Percentiles rank a stretch among this genome's conserved stretches.
Conservation (phyloP, 129 eudicot genomes). For the Rutidosis leptorrhynchoides region DNA sequence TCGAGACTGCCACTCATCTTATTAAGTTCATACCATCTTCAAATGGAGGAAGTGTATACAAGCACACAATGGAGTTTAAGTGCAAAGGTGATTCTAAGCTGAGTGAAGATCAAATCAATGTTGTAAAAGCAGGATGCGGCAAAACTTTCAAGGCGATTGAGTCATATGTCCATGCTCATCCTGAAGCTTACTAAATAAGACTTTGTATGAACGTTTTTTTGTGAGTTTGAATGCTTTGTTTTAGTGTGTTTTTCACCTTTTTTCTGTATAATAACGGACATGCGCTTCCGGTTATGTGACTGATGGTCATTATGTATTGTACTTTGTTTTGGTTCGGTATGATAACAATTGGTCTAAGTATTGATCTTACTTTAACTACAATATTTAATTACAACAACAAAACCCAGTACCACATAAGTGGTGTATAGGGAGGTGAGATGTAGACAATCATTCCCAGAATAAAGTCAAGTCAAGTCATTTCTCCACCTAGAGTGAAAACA, state of each 20-base stretch:
- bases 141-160: slow-evolving; percentile 10
- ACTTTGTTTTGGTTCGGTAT: too few relatives aligned
- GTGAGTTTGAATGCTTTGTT: neutral
- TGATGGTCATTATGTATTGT: too few relatives aligned
- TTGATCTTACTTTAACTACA: too few relatives aligned
- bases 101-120: slow-evolving; percentile 8
- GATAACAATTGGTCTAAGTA: too few relatives aligned
- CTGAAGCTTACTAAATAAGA: slow-evolving; percentile 7
- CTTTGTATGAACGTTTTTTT: neutral
- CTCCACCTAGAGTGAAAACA: too few relatives aligned
- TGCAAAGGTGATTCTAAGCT: slow-evolving; percentile 19
- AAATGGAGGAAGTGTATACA: slow-evolving; percentile 16
- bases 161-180: slow-evolving; percentile 14
- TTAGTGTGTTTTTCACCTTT: neutral
- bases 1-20: slow-evolving; percentile 16
- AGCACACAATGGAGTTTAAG: neutral
- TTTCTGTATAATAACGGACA: neutral
- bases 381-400: too few relatives aligned
- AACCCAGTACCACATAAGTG: too few relatives aligned
- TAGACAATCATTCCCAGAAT: too few relatives aligned
- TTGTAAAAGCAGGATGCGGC: neutral
- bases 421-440: too few relatives aligned
- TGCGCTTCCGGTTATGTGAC: too few relatives aligned
- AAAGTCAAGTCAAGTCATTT: too few relatives aligned
- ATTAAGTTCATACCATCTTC: slow-evolving; percentile 13